These are phyloP conservation scores for Phytophthora podocarpi DNA, from an alignment of 352 stramenopile species.

Conservation along the genomic window DNA sequence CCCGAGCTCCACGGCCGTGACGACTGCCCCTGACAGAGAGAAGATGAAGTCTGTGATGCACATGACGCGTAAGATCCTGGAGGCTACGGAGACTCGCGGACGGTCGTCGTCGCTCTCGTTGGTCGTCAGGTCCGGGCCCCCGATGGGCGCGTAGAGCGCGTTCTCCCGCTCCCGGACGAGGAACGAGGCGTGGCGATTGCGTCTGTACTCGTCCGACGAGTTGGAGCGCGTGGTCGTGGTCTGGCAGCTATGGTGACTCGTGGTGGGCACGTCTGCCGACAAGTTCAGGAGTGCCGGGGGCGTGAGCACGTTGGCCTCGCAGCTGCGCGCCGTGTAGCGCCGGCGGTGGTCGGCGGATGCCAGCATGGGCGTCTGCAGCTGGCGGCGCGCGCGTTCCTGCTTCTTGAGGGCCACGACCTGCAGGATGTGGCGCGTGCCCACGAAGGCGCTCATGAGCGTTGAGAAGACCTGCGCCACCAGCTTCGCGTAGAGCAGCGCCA, in stretches of 20 bases:
- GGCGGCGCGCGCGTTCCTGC: constrained; percentile 24
- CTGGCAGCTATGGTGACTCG: constrained; percentile 18
- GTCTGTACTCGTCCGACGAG: constrained; percentile 36
- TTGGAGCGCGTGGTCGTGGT: constrained; percentile 36
- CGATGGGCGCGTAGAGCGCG: constrained; percentile 31
- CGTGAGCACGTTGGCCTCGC: constrained; percentile 14
- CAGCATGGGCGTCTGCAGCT: constrained; percentile 46
- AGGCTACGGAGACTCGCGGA: constrained; percentile 54
- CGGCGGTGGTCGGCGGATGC: constrained; percentile 17
- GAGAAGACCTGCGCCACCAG: constrained; percentile 72
- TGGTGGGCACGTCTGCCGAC: constrained; percentile 2
- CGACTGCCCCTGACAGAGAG: constrained; percentile 62
- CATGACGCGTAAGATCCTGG: constrained; percentile 67
- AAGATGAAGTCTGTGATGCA: constrained; percentile 79
- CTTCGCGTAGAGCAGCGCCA: constrained; percentile 60
- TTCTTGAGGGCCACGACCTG: constrained; percentile 52
- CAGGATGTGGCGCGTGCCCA: constrained; percentile 65
- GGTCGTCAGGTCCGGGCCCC: constrained; percentile 26
- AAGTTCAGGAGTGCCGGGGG: constrained; percentile 22
- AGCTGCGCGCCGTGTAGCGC: constrained; percentile 15
- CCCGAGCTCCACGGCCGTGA: constrained; percentile 61
- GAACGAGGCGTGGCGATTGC: constrained; percentile 31
- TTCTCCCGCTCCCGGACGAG: constrained; percentile 31
- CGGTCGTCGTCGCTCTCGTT: constrained; percentile 42
- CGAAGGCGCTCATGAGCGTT: constrained; percentile 68